Evolutionary conservation across 2,329 filamentous ascomycete genomes (phyloP), one percentile per base, ranked within the genome.

Genomic region (Sporothrix pallida): DNA sequence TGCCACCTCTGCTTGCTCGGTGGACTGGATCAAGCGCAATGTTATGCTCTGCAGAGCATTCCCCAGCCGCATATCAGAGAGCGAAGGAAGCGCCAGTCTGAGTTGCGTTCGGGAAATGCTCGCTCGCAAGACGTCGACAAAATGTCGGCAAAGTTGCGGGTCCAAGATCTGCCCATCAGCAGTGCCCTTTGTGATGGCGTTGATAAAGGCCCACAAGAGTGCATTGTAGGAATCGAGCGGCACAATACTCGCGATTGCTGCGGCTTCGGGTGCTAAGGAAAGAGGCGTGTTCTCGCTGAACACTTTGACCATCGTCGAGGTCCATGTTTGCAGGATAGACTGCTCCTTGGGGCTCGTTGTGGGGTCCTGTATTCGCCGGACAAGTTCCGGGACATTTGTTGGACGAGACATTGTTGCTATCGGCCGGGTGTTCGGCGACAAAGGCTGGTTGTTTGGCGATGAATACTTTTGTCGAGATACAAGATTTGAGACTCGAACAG

Each of bases 151-250:
- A 54, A 70, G 23, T 10, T 20, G 23, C 2, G 67, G 67, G 1
- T 70, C n/a, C 17, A 70, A 50, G 8, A 56, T 8, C 4, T 42
- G 10, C 10, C 67, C 67, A 37, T 70, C 67, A 15, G 67, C 50
- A 1, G 23, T 54, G n/a, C 67, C 67, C 7, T 56, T 20, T 6
- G 15, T 54, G 12, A 70, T 17, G 13, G 46, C 48, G 10, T 37
- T 26, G 67, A n/a, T n/a, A 17, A 70, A 70, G 1, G 48, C 50
- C 20, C 67, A 23, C 9, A 48, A 5, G 15, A 70, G 67, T 13
- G 10, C 13, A 12, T 70, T 23, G 50, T 70, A 70, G 1, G 20
- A 13, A 12, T 54, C 5, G 2, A 7, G 26, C 17, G 15, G 17
- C 0, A 46, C 10, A 2, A 46, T 7, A 3, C 12, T 50, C 6